A percentile compares a stretch with the other conserved stretches of the same genome.
Conservation (phyloP, 176 grass and related monocot species). For the Puccinellia tenuiflora region DNA sequence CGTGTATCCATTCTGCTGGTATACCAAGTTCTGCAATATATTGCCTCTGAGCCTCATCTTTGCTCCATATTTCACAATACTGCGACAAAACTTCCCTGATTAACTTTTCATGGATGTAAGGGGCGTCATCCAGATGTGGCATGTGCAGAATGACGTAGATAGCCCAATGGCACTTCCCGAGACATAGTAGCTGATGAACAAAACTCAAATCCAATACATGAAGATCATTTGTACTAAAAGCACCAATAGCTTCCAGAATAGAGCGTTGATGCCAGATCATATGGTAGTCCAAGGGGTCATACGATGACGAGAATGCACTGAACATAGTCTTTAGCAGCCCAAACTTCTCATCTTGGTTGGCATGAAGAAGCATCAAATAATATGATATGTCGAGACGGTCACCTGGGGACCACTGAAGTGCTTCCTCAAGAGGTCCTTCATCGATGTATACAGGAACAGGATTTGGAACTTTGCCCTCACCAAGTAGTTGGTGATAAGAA, state of each 20-base stretch:
- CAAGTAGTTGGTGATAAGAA: conserved; percentile 67
- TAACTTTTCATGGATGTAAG: conserved; percentile 77
- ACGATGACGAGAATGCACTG: conserved; percentile 79
- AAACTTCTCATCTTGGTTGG: conserved; percentile 51
- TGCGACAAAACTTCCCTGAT: conserved; percentile 72
- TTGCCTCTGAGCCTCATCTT: conserved; percentile 54
- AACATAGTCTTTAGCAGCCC: conserved; percentile 75
- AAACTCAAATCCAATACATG: conserved; percentile 85
- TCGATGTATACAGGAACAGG: conserved; percentile 91
- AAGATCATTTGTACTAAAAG: conserved; percentile 68
- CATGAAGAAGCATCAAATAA: conserved; percentile 97
- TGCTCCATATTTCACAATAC: conserved; percentile 82
- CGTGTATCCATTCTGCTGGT: conserved; percentile 87
- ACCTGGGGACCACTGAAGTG: conserved; percentile 51
- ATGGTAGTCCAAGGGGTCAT: conserved; percentile 91
- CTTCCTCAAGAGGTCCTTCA: conserved; percentile 78
- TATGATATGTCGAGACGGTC: conserved; percentile 77
- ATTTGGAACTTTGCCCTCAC: conserved; percentile 75
- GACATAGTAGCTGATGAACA: conserved; percentile 77
- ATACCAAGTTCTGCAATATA: conserved; percentile 87
- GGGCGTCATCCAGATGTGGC: conserved; percentile 52
- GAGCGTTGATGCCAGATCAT: conserved; percentile 94
- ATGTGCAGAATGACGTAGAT: conserved; percentile 91
- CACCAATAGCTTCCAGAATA: conserved; percentile 86
- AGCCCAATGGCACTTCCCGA: conserved; percentile 84